Base-by-base conservation (phyloP, 768 basidiomycete genomes). In the Cystobasidiopsis lactophilus region DNA sequence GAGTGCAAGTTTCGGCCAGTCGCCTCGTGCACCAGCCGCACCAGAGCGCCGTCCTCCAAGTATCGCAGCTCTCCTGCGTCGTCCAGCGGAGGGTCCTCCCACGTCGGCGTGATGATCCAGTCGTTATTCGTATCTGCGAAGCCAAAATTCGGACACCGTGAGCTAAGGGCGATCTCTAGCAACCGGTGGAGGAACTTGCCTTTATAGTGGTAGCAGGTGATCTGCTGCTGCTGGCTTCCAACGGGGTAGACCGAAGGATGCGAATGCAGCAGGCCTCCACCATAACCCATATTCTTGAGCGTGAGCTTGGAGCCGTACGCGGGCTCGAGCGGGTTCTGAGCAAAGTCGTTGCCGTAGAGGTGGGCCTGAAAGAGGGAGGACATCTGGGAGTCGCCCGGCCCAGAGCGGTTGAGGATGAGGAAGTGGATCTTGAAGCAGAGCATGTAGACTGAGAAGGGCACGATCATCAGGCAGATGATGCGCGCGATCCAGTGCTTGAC, bases 171-270 rank as follows among this genome's bases (percentile, higher is more conserved):
- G n/a, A n/a, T n/a, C n/a, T n/a, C n/a, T 47, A 14, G 4, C 10
- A 13, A 23, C 4, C 23, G 30, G 23, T 27, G 5, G 30, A 16
- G 23, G 9, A 27, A 31, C 45, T 4, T 4, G 29, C 45, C 45
- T 69, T 93, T 95, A 76, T 98, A 96, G 69, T 98, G 93, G 66
- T 96, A 98, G 67, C 93, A 98, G 0, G 93, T 96, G 3, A 96
- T 78, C 67, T 98, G 93, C 62, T 96, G 93, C 64, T 96, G 93
- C 52, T 71, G 70, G 0, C 88, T 93, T 13, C 91, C 93, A 21
- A 79, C 72, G 0, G 93, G 93, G 65, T 79, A 93, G 1, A 85
- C 79, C 62, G 95, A 91, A n/a, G 86, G 75, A 65, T 98, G 93
- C 3, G 91, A 96, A 65, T 98, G 93, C 2, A 98, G 71, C 3